These are phyloP conservation scores for Ustulina deusta DNA, from an alignment of 2,329 filamentous ascomycete genomes.

Conservation along the genomic window DNA sequence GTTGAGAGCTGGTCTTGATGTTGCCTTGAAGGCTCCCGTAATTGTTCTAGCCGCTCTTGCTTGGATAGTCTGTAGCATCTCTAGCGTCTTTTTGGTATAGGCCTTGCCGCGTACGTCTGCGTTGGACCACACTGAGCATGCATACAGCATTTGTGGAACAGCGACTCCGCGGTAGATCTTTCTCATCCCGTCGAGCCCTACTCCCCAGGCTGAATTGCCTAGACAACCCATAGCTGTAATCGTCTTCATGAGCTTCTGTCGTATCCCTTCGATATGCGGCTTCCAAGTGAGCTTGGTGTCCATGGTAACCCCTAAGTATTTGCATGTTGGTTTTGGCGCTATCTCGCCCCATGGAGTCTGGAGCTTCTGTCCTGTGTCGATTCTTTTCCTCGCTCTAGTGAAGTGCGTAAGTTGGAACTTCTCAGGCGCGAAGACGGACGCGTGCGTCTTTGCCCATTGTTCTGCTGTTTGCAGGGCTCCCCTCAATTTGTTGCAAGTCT, in stretches of 20 bases:
- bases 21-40: conserved; percentile 5
- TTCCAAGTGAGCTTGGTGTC: neutral
- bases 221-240: neutral
- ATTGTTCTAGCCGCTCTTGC: conserved; percentile 10
- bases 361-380: neutral
- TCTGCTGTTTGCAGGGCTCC: neutral
- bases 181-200: neutral
- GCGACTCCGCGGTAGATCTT: conserved; percentile 9
- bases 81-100: conserved; percentile 13
- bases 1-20: conserved; percentile 13
- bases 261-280: neutral
- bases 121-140: conserved; percentile 12
- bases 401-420: neutral
- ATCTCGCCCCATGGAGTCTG: neutral
- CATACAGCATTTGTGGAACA: conserved; percentile 4
- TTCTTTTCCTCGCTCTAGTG: neutral
- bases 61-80: conserved; percentile 16
- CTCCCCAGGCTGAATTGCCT: neutral
- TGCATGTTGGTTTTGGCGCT: neutral
- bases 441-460: neutral
- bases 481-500: neutral
- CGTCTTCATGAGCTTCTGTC: neutral
- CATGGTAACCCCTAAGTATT: neutral
- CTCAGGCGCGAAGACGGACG: neutral
- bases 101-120: conserved; percentile 3